Base-by-base conservation (phyloP, 345 rosid genomes). In the Mercurialis annua region DNA sequence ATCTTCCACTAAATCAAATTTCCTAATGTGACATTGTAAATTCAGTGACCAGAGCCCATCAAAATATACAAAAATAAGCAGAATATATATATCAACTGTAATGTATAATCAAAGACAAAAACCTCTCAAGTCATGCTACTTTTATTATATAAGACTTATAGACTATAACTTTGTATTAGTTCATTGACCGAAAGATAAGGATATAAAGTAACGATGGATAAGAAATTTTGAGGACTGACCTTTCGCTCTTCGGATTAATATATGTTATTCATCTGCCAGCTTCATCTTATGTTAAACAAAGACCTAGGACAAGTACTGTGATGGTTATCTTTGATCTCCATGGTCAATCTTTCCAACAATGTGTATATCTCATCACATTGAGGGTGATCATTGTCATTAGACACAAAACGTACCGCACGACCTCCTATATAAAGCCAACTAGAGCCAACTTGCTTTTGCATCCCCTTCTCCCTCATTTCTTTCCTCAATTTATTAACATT, bases 391-490 rank as follows among this genome's bases (percentile, higher is more conserved):
- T 73, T 81, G 73, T 88, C 90, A 78, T 72, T 92, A 38, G 90
- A 88, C 68, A 70, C 75, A 80, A 92, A 92, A 65, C 59, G 56
- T 64, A 81, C 82, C 31, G 83, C 77, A 69, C 48, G 50, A 71
- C 93, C 97, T 49, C 78, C 87, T 59, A 79, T 73, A 29, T 85
- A 76, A 59, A 92, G 88, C 82, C 87, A 90, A 76, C 97, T 90
- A 69, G 80, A 71, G 63, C 97, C 97, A 75, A 83, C 80, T 69
- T 86, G 87, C 82, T 92, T 90, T 66, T 56, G 78, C 77, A 85
- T 69, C 65, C 95, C 96, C 76, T 78, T 86, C 69, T 76, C 91
- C 68, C 82, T 81, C 93, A 88, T 84, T 66, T 70, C 85, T 76
- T 82, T 89, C 74, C 98, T 88, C 73, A 92, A 75, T 77, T 53